Base-by-base conservation (phyloP, 345 rosid genomes). In the Arabidopsis suecica region DNA sequence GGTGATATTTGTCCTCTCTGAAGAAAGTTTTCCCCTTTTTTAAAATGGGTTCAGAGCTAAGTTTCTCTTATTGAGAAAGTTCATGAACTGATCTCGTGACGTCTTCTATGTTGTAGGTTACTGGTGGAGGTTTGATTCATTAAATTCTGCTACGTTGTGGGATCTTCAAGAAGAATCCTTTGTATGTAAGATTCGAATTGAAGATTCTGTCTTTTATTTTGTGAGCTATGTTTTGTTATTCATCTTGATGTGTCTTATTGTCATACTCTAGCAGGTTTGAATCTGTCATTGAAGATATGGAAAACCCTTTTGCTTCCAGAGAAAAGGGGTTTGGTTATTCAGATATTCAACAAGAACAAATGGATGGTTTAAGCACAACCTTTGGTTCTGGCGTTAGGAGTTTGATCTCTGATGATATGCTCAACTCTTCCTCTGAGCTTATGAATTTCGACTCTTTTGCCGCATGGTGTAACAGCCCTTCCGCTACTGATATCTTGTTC, bases 391-490 rank as follows among this genome's bases (percentile, higher is more conserved):
- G 50, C 30, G 90, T 78, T 7, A 83, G 73, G 78, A 89, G 36
- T 79, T 78, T 79, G 6, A 33, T 61, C 54, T 61, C 72, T 13
- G 93, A 85, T 41, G 94, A 91, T 65, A 72, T 88, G 13, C 74
- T 82, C 28, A 75, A 71, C 72, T 78, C 74, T 74, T 66, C 74
- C 77, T 73, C 87, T 45, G 96, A 91, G 66, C 74, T 88, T 51
- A 80, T 88, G 88, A 88, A 85, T 83, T 80, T 88, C 20, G 94
- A 93, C 74, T 59, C 82, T 25, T 83, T 80, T 79, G 82, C 87
- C 42, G 90, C 85, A 44, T 87, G 91, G 89, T 89, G 87, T 78
- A 84, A 73, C 67, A 87, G 85, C 72, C 87, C 94, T 33, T 37
- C 79, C 2, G 68, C 75, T 0, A 47, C 80, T 30, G 91, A 91